Evolutionary conservation across 495 filamentous ascomycete species (phyloP).

Genomic region (Aspergillus funiculosus): DNA sequence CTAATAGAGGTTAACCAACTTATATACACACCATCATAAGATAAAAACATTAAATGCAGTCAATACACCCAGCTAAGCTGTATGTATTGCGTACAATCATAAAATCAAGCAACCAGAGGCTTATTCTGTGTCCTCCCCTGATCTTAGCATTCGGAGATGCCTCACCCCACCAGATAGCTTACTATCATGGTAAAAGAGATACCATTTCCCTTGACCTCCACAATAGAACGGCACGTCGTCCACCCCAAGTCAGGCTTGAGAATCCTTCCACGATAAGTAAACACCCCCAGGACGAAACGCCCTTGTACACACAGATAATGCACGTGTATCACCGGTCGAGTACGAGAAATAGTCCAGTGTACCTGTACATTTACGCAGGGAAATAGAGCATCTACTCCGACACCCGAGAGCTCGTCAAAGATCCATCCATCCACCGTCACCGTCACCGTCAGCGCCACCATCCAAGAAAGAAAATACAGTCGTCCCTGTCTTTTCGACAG

Average conservation of each 20-base stretch:
- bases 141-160: constrained; percentile 64
- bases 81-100: constrained; percentile 59
- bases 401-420: constrained; percentile 55
- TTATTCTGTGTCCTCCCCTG: too few relatives aligned
- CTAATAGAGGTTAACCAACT: too few relatives aligned
- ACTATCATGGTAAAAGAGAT: constrained; percentile 68
- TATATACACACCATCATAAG: too few relatives aligned
- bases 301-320: constrained; percentile 61
- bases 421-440: constrained; percentile 21
- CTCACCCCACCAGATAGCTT: constrained; percentile 55
- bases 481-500: too few relatives aligned
- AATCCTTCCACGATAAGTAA: constrained; percentile 62
- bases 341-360: constrained; percentile 68
- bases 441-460: neutral
- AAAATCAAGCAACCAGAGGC: too few relatives aligned
- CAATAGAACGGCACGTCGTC: constrained; percentile 77
- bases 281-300: constrained; percentile 57
- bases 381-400: constrained; percentile 41
- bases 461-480: too few relatives aligned
- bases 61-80: constrained; percentile 11
- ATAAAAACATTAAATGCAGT: neutral
- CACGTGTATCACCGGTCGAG: constrained; percentile 69
- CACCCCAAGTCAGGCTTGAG: constrained; percentile 70
- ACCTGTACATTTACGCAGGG: constrained; percentile 67
- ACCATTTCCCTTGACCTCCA: constrained; percentile 63